phyloP scores from a whole-genome alignment of 2,329 filamentous ascomycete genomes.

The Trichophyton verrucosum region DNA sequence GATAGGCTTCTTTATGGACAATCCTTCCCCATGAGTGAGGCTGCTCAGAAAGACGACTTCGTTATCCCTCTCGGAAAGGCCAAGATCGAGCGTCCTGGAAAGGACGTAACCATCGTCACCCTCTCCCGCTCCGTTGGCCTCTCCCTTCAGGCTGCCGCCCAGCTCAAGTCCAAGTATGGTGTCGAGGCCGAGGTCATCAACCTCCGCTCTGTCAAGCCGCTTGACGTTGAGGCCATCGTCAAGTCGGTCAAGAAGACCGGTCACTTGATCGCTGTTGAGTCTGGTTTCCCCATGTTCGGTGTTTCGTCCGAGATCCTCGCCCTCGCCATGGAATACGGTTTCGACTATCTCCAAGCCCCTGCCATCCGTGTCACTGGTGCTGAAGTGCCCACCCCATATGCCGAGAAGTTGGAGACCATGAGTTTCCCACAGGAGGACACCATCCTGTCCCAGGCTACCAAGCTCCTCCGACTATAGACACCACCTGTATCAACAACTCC shows the following conservation, averaged over 20 bases:
- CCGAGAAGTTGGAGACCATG: slow-evolving; percentile 86
- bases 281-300: slow-evolving; percentile 90
- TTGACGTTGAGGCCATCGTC: slow-evolving; percentile 89
- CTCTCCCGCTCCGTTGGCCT: slow-evolving; percentile 93
- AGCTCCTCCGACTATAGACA: slow-evolving; percentile 65
- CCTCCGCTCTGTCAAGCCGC: slow-evolving; percentile 90
- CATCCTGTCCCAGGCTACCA: slow-evolving; percentile 78
- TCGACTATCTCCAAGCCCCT: slow-evolving; percentile 92
- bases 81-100: slow-evolving; percentile 93
- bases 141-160: slow-evolving; percentile 74
- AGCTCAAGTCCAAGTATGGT: slow-evolving; percentile 91
- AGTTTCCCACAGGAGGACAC: slow-evolving; percentile 80
- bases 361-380: slow-evolving; percentile 90
- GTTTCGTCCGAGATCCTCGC: slow-evolving; percentile 88
- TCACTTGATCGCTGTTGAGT: slow-evolving; percentile 82
- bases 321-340: slow-evolving; percentile 91
- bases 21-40: slow-evolving; percentile 92
- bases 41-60: slow-evolving; percentile 90
- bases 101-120: slow-evolving; percentile 90
- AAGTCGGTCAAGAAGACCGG: slow-evolving; percentile 98
- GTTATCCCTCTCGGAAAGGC: slow-evolving; percentile 96
- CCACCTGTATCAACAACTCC: not conserved
- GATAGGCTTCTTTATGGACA: slow-evolving; percentile 71
- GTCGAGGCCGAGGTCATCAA: slow-evolving; percentile 96
- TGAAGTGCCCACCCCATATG: slow-evolving; percentile 94